These are phyloP conservation scores for Debaryomyces castellii DNA, from an alignment of 805 yeast genomes.

Conservation along the genomic window DNA sequence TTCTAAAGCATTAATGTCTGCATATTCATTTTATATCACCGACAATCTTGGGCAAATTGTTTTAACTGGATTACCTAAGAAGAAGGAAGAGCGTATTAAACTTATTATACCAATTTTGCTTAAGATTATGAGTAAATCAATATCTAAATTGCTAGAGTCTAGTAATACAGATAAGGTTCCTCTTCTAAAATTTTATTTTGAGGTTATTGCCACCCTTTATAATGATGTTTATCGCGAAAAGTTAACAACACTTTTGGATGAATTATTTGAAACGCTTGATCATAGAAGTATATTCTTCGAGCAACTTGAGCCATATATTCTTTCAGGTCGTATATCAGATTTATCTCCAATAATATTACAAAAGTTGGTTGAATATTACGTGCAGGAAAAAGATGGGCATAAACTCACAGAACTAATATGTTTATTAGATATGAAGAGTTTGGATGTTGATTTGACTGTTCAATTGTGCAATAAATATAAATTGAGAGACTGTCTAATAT, in stretches of 20 bases:
- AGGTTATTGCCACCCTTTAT: conserved; percentile 9
- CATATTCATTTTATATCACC: conserved; percentile 49
- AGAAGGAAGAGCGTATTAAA: conserved; percentile 40
- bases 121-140: conserved; percentile 54
- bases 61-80: conserved; percentile 56
- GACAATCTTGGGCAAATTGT: conserved; percentile 48
- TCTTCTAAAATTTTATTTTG: conserved; percentile 14
- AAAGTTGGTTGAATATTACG: conserved; percentile 55
- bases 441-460: conserved; percentile 79
- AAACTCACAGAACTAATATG: conserved; percentile 68
- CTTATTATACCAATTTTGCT: conserved; percentile 54
- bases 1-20: conserved; percentile 54
- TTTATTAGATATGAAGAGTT: conserved; percentile 58
- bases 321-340: conserved; percentile 41
- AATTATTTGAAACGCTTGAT: conserved; percentile 24
- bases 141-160: conserved; percentile 40
- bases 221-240: conserved; percentile 25
- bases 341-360: conserved; percentile 67
- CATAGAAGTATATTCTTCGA: conserved; percentile 47
- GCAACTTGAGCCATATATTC: conserved; percentile 51
- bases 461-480: conserved; percentile 55
- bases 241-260: conserved; percentile 43
- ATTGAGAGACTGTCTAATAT: conserved; percentile 62
- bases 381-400: conserved; percentile 39
- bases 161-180: conserved; percentile 20